Base-by-base conservation (phyloP, 768 basidiomycete species). In the Sporobolomyces phaffii region DNA sequence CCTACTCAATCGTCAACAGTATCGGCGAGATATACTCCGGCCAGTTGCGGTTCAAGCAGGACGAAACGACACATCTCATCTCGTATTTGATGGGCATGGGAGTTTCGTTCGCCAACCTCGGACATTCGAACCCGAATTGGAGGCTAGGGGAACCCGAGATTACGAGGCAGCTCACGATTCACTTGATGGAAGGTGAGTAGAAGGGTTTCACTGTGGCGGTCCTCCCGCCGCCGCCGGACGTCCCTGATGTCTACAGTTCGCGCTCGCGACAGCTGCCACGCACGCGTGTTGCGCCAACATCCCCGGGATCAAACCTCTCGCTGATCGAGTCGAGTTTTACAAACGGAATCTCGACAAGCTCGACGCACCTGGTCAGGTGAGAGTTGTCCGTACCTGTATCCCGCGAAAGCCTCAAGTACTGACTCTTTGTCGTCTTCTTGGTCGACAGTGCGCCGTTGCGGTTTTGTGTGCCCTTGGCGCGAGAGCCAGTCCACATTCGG, bases 401-500 rank as follows among this genome's bases (percentile, higher is more conserved):
- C n/a, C n/a, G n/a, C n/a, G n/a, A n/a, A n/a, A n/a, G n/a, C n/a
- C n/a, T n/a, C n/a, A n/a, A n/a, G n/a, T n/a, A n/a, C n/a, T n/a
- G 24, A 15, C 17, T n/a, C 17, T 6, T 24, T 9, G 38, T 54
- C 18, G 18, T 10, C 29, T n/a, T 52, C 5, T 1, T 17, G 17
- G 8, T 34, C 22, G 26, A 15, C 29, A 62, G 61, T 68, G 60
- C 48, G 48, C 56, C n/a, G 66, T 68, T 29, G 66, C 66, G 24
- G 66, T 68, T 2, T 56, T 68, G 13, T 51, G 54, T 41, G 66
- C 66, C 20, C 57, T 68, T n/a, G 66, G 66, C 15, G 66, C 66
- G 0, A 34, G 66, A 26, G 66, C 66, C 0, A 62, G 56, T 26
- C 66, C 66, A 7, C 66, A 68, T 41, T 68, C 66, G 49, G 62